Evolutionary conservation across 2,329 filamentous ascomycete genomes (phyloP).

Genomic region (Neofusicoccum kwambonambiense): DNA sequence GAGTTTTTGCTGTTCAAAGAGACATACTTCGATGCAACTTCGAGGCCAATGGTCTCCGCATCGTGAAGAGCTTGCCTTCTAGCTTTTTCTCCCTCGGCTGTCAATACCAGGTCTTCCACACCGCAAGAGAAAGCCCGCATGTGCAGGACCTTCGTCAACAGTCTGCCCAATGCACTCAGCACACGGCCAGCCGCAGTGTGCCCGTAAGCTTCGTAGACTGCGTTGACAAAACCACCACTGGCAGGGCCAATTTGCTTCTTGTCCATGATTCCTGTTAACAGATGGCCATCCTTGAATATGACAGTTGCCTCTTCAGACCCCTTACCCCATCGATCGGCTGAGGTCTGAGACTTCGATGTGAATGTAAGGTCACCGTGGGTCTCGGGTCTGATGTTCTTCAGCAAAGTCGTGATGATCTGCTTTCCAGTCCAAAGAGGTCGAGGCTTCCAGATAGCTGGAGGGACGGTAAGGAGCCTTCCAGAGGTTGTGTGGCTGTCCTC

Average conservation of each 20-base stretch:
- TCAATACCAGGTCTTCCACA: slow-evolving; percentile 91
- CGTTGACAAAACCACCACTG: slow-evolving; percentile 83
- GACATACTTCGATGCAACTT: slow-evolving; percentile 85
- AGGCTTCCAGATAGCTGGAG: slow-evolving; percentile 81
- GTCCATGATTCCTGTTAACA: slow-evolving; percentile 88
- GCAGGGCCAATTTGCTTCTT: slow-evolving; percentile 92
- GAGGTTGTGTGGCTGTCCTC: slow-evolving; percentile 85
- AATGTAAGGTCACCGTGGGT: slow-evolving; percentile 77
- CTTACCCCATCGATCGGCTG: slow-evolving; percentile 77
- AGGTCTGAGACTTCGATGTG: slow-evolving; percentile 74
- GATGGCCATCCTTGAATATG: slow-evolving; percentile 80
- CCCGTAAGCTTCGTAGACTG: slow-evolving; percentile 90
- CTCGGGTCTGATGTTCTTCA: slow-evolving; percentile 84
- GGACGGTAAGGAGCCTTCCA: slow-evolving; percentile 76
- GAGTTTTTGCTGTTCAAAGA: slow-evolving; percentile 67
- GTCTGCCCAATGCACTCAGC: slow-evolving; percentile 82
- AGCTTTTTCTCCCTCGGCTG: slow-evolving; percentile 69
- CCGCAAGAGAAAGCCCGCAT: slow-evolving; percentile 97
- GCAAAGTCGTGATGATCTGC: slow-evolving; percentile 86
- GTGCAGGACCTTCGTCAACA: slow-evolving; percentile 85
- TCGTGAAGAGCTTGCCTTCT: slow-evolving; percentile 67
- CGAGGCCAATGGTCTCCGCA: slow-evolving; percentile 68
- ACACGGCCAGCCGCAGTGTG: slow-evolving; percentile 82
- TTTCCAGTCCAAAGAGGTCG: slow-evolving; percentile 89
- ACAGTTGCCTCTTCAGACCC: slow-evolving; percentile 75